These are phyloP conservation scores for Cyanidium caldarium DNA, from an alignment of 23 red algal species.

Conservation along the genomic window DNA sequence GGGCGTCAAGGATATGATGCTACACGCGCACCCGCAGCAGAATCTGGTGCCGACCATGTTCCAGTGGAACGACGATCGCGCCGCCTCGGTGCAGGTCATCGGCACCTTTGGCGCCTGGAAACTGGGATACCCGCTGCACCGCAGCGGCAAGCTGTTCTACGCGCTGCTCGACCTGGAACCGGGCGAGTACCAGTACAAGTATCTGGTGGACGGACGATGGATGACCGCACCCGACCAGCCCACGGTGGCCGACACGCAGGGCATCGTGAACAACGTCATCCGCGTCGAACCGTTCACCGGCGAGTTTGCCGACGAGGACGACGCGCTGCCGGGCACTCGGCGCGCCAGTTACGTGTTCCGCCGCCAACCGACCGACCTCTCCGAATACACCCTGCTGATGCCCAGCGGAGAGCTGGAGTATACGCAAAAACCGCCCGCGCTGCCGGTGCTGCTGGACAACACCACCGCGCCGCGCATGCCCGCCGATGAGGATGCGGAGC, in stretches of 20 bases:
- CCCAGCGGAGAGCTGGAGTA: not conserved
- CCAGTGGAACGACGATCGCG: conserved; percentile 13
- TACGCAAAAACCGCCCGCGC: not conserved
- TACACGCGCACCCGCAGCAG: not conserved
- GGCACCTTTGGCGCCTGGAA: conserved; percentile 22
- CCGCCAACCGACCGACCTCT: not conserved
- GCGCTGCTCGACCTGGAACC: conserved; percentile 14
- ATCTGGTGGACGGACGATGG: conserved; percentile 13
- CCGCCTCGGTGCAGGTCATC: not conserved
- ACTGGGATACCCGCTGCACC: conserved; percentile 6
- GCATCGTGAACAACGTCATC: conserved; percentile 16
- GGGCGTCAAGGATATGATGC: not conserved
- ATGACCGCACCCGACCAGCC: conserved; percentile 10
- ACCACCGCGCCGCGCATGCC: not conserved
- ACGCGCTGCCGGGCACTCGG: not conserved
- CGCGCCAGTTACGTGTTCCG: not conserved
- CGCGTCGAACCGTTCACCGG: conserved; percentile 7
- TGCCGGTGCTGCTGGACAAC: not conserved
- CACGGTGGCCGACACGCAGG: not conserved
- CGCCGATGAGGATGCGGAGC: not conserved
- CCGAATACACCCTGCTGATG: not conserved
- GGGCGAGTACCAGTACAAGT: conserved; percentile 28
- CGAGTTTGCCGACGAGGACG: conserved; percentile 16
- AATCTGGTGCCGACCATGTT: conserved; percentile 8
- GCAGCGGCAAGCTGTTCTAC: conserved; percentile 19